Evolutionary conservation across 1,139 yeast species (phyloP), one percentile per base, ranked within the genome.

Genomic region (Fermentozyma sake): DNA sequence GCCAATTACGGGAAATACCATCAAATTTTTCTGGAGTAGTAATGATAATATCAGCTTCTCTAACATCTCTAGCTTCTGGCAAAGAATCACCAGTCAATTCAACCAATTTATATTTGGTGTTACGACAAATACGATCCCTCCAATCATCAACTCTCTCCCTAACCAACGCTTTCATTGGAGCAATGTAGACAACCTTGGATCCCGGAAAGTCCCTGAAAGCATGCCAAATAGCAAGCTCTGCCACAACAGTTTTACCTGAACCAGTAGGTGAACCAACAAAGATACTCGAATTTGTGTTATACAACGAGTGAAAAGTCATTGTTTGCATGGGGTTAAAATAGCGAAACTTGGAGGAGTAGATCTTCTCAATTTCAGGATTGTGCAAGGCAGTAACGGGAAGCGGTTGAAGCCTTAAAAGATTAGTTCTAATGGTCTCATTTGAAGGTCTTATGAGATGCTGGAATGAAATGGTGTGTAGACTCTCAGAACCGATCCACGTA

Each of bases 271-370:
- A 89, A 9, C 99, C 99, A 23, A 93, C 85, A 54, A 93, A 83
- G 0, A 82, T 89, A 52, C 84, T 84, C 3, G 80, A 72, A 39
- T 81, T 76, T 2, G 81, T 61, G 50, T 91, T 80, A 55, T 89
- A 93, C 23, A 93, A 59, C 0, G 95, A 75, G 48, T 89, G 95
- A 58, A 93, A 93, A 0, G 83, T 76, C 97, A 91, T 91, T 0
- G 97, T 89, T 57, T 93, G 98, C 96, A 93, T 89, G 5, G 98
- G 98, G 50, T 93, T 93, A 68, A 93, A 93, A 53, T 84, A 91
- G 31, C 73, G 73, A 64, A 91, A 91, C 38, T 74, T 76, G 5
- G 55, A 36, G 2, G 61, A 51, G 50, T 91, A 91, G 22, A 89
- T 79, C 3, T 63, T 52, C 50, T 87, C 96, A 26, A 86, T 57